Percentiles rank a stretch among this genome's conserved stretches.
Evolutionary conservation across 352 stramenopile genomes (phyloP).

Genomic region (Phytophthora citrophthora): DNA sequence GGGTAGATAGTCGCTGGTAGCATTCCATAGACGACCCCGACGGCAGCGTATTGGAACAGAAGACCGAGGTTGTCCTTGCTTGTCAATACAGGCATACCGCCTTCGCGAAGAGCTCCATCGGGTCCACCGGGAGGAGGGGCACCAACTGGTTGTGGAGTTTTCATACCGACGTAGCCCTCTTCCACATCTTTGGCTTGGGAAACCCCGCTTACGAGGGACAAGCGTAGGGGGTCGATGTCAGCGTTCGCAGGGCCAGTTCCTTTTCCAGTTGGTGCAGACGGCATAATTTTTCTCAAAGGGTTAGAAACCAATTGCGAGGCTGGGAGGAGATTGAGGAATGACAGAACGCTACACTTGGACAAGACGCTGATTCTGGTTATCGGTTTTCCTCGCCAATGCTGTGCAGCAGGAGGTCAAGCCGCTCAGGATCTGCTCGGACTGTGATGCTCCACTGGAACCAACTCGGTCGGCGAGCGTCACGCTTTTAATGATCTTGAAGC

Average conservation of each 20-base stretch:
- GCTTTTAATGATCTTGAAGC: background rate
- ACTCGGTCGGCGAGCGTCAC: background rate
- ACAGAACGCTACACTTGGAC: background rate
- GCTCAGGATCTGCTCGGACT: slow-evolving; percentile 2
- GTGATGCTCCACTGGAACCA: background rate
- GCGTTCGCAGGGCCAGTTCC: background rate
- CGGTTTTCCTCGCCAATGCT: background rate
- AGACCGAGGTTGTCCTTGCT: slow-evolving; percentile 44
- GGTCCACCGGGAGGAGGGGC: slow-evolving; percentile 1
- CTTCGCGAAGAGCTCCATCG: slow-evolving; percentile 7
- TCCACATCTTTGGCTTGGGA: slow-evolving; percentile 26
- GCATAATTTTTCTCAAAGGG: background rate
- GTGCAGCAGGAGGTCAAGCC: slow-evolving; percentile 2
- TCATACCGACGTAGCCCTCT: slow-evolving; percentile 19
- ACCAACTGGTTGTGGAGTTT: slow-evolving; percentile 29
- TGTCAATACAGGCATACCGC: slow-evolving; percentile 19
- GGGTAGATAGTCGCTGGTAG: slow-evolving; percentile 55
- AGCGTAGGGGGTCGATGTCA: slow-evolving; percentile 14
- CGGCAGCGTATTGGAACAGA: slow-evolving; percentile 44
- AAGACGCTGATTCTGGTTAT: background rate
- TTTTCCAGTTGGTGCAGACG: slow-evolving; percentile 7
- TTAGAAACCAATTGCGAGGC: background rate
- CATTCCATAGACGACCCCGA: slow-evolving; percentile 47
- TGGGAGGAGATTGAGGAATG: background rate
- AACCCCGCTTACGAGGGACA: slow-evolving; percentile 23